A percentile compares a stretch with the other conserved stretches of the same genome.
Evolutionary conservation across 257 asterid genomes (phyloP).

Genomic region (Gentiana dahurica): DNA sequence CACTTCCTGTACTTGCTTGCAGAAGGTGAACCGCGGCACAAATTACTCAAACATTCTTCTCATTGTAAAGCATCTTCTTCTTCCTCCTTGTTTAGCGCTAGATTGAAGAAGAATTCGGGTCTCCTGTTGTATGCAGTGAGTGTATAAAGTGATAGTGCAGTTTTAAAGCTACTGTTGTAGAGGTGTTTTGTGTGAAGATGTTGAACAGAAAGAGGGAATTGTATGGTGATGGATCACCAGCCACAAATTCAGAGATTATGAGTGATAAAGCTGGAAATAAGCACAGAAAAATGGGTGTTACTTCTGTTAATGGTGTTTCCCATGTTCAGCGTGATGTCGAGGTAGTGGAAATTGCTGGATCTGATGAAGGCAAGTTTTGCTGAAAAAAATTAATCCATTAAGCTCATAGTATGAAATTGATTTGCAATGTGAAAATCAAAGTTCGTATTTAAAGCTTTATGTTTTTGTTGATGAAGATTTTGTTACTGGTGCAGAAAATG

Average conservation of each 20-base stretch:
- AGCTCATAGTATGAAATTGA: not conserved
- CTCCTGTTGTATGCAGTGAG: too few species aligned
- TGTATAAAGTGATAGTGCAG: too few species aligned
- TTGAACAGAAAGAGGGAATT: constrained; percentile 61
- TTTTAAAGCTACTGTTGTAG: too few species aligned
- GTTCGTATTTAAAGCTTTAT: not conserved
- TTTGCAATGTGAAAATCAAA: not conserved
- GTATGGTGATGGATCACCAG: constrained; percentile 27
- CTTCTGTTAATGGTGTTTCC: constrained; percentile 15
- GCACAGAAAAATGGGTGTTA: constrained; percentile 38
- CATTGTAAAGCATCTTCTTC: too few species aligned
- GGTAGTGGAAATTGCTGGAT: constrained; percentile 13
- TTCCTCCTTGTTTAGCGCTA: too few species aligned
- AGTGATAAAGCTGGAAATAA: constrained; percentile 41
- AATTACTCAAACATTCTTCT: too few species aligned
- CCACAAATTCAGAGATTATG: constrained; percentile 17
- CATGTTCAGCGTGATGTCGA: constrained; percentile 15
- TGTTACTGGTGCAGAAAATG: constrained; percentile 2
- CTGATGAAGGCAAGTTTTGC: constrained; percentile 15
- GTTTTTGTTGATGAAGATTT: not conserved
- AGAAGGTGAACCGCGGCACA: too few species aligned
- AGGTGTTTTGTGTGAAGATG: too few species aligned
- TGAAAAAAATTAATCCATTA: not conserved
- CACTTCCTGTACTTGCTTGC: too few species aligned
- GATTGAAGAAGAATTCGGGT: too few species aligned